Evolutionary conservation across 192 early-diverging fungal genomes (phyloP).

Genomic region (Gryganskiella cystojenkinii): DNA sequence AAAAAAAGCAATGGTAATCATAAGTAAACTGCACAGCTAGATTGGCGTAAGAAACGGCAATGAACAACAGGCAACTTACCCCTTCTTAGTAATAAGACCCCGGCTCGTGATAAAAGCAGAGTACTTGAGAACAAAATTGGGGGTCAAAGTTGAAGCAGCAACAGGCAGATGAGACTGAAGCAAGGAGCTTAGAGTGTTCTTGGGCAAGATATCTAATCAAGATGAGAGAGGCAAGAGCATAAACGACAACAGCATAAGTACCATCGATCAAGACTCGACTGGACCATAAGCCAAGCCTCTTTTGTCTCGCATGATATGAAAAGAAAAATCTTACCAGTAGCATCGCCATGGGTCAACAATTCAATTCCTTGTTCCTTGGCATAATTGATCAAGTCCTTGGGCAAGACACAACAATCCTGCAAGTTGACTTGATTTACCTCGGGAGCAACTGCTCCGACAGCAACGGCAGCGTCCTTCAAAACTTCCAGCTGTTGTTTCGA

Average conservation of each 20-base stretch:
- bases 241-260: too few relatives aligned
- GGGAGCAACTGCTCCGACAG: constrained; percentile 39
- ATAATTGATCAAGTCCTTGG: constrained; percentile 55
- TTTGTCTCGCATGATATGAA: background rate
- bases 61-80: constrained; percentile 30
- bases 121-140: constrained; percentile 67
- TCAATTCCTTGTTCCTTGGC: constrained; percentile 57
- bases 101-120: constrained; percentile 56
- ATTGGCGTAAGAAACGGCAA: background rate
- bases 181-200: constrained; percentile 49
- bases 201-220: constrained; percentile 54
- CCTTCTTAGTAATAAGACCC: constrained; percentile 62
- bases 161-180: constrained; percentile 38
- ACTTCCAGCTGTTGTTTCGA: constrained; percentile 43
- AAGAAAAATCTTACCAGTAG: constrained; percentile 43
- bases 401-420: constrained; percentile 59
- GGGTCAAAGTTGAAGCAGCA: constrained; percentile 16
- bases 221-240: background rate
- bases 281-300: too few relatives aligned
- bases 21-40: background rate
- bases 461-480: constrained; percentile 32
- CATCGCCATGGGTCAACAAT: constrained; percentile 57
- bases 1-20: background rate
- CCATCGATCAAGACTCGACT: too few relatives aligned
- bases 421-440: constrained; percentile 62